These are phyloP conservation scores for Neurospora sp. DNA, from an alignment of 495 filamentous ascomycete species.

Conservation along the genomic window DNA sequence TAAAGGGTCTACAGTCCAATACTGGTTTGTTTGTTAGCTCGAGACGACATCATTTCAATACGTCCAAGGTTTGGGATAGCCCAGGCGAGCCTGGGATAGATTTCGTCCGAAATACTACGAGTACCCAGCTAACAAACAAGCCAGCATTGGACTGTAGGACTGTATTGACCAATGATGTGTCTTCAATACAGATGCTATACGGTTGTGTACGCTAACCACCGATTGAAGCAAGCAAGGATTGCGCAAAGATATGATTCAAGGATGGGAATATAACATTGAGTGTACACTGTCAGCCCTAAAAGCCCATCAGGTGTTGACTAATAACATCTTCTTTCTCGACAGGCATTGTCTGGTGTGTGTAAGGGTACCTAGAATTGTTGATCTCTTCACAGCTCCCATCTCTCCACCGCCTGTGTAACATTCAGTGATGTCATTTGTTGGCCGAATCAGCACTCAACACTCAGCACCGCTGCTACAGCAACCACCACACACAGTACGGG, in stretches of 20 bases:
- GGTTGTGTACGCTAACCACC: not conserved
- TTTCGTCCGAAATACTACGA: not conserved
- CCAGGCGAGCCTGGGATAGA: not conserved
- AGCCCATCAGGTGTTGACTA: not conserved
- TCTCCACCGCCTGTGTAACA: not conserved
- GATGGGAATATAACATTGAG: not conserved
- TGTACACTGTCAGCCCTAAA: not conserved
- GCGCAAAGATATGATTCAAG: not conserved
- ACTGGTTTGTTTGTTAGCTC: not conserved
- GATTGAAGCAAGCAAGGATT: not conserved
- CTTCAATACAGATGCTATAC: not conserved
- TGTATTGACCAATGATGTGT: not conserved
- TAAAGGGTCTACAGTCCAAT: not conserved
- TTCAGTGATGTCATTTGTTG: conserved; percentile 11
- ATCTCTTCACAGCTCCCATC: not conserved
- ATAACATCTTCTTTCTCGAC: not conserved
- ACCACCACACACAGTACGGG: not conserved
- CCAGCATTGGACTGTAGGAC: not conserved
- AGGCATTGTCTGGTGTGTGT: not conserved
- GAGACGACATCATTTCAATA: not conserved
- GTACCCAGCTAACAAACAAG: not conserved
- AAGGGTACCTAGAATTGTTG: not conserved
- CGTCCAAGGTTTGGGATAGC: not conserved
- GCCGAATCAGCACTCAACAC: conserved; percentile 7
- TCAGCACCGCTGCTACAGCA: not conserved